phyloP scores from a whole-genome alignment of 2,329 filamentous ascomycete genomes.

The Botrytis pseudocinerea region DNA sequence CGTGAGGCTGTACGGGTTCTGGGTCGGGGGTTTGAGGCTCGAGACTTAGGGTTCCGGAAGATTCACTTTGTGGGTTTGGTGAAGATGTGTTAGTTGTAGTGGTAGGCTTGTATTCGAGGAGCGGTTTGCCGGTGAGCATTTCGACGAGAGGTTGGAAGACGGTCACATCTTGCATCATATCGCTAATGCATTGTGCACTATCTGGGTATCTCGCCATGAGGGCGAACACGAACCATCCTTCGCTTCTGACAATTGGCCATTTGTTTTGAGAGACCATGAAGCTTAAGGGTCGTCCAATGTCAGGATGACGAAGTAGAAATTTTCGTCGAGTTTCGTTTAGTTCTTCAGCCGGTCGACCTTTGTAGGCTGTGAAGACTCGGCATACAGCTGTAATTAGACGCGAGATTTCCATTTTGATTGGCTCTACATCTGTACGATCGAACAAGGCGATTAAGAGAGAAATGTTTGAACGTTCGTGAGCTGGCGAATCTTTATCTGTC shows the following conservation, averaged over 20 bases:
- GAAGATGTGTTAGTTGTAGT: slow-evolving; percentile 1
- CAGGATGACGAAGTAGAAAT: slow-evolving; percentile 40
- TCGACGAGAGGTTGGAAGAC: slow-evolving; percentile 49
- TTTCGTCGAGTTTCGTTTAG: slow-evolving; percentile 41
- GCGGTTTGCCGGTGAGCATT: slow-evolving; percentile 50
- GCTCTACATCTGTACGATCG: slow-evolving; percentile 50
- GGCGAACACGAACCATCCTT: slow-evolving; percentile 63
- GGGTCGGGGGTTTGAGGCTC: slow-evolving; percentile 18
- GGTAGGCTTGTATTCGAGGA: slow-evolving; percentile 30
- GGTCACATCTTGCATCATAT: slow-evolving; percentile 47
- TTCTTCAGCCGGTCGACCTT: slow-evolving; percentile 36
- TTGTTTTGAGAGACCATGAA: slow-evolving; percentile 58
- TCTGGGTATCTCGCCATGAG: slow-evolving; percentile 56
- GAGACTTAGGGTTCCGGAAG: neutral
- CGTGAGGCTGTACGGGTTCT: slow-evolving; percentile 30
- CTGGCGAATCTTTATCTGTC: slow-evolving; percentile 42
- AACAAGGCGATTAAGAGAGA: slow-evolving; percentile 46
- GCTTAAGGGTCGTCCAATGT: slow-evolving; percentile 44
- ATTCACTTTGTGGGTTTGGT: neutral
- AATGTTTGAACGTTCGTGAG: slow-evolving; percentile 42
- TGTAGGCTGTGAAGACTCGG: slow-evolving; percentile 53
- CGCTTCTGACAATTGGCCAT: slow-evolving; percentile 60
- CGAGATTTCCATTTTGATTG: slow-evolving; percentile 60
- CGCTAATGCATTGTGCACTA: slow-evolving; percentile 50
- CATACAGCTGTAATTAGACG: slow-evolving; percentile 55